A percentile compares a stretch with the other conserved stretches of the same genome.
Evolutionary conservation across 257 asterid genomes (phyloP).

Genomic region (Solanum microdontum): DNA sequence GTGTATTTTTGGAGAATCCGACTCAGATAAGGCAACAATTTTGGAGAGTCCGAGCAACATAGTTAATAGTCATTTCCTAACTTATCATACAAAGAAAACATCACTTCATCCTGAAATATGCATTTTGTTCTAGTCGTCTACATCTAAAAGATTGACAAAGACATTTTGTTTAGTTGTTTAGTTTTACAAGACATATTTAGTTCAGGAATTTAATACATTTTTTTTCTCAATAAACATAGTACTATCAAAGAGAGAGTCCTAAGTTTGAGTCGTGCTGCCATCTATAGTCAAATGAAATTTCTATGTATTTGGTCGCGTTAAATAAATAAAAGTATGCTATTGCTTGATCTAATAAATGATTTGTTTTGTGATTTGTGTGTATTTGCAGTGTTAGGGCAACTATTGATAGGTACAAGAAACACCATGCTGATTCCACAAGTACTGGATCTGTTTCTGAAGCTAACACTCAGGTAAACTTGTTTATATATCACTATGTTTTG

Average conservation of each 20-base stretch:
- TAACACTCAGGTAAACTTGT: constrained; percentile 47
- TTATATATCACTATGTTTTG: neutral
- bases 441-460: constrained; percentile 74
- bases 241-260: too few species aligned
- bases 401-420: constrained; percentile 83
- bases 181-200: neutral
- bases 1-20: neutral
- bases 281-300: too few species aligned
- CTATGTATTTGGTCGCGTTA: neutral
- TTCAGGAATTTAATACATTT: neutral
- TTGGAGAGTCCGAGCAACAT: too few species aligned
- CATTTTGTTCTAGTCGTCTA: neutral
- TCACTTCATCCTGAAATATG: neutral
- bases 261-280: too few species aligned
- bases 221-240: too few species aligned
- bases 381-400: constrained; percentile 70
- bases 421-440: constrained; percentile 48
- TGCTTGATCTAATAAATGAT: neutral
- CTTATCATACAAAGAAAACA: neutral
- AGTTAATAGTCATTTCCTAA: neutral
- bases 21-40: neutral
- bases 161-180: neutral
- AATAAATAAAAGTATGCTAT: too few species aligned
- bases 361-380: neutral
- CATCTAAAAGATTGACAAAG: neutral